Evolutionary conservation across 257 asterid genomes (phyloP).

Genomic region (Paraleonurus japonicus): DNA sequence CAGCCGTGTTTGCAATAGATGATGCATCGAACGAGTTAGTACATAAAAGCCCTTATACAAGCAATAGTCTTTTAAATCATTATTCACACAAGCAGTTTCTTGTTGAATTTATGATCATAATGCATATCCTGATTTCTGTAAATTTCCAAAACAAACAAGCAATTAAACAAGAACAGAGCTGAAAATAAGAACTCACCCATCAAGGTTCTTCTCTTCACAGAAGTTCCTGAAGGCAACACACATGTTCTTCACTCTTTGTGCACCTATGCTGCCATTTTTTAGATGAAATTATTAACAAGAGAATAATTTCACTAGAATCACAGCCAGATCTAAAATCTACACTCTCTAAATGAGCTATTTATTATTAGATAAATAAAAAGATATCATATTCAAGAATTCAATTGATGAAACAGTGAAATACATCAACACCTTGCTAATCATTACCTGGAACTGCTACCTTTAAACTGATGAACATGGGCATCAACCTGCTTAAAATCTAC

Average conservation of each 20-base stretch:
- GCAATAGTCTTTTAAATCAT: too few species aligned
- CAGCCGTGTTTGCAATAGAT: background rate
- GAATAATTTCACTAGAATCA: background rate
- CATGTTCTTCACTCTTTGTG: conserved; percentile 58
- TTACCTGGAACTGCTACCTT: conserved; percentile 81
- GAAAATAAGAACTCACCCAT: conserved; percentile 52
- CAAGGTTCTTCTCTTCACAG: conserved; percentile 69
- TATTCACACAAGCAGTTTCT: background rate
- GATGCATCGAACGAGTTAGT: background rate
- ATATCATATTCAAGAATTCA: conserved; percentile 7
- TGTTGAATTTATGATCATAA: background rate
- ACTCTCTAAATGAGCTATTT: background rate
- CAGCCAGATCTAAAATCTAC: conserved; percentile 26
- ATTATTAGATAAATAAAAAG: background rate
- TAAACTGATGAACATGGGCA: conserved; percentile 70
- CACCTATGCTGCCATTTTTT: conserved; percentile 57
- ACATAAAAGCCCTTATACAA: too few species aligned
- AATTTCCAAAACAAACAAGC: background rate
- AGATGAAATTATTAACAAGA: background rate
- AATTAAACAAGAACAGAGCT: background rate
- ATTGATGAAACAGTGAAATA: conserved; percentile 14
- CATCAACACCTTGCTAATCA: background rate
- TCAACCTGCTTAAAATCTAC: conserved; percentile 72
- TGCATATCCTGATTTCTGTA: background rate
- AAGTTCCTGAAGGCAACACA: conserved; percentile 59